Base-by-base conservation (phyloP, 1,284 basidiomycete species). In the Psilocybe mexicana region DNA sequence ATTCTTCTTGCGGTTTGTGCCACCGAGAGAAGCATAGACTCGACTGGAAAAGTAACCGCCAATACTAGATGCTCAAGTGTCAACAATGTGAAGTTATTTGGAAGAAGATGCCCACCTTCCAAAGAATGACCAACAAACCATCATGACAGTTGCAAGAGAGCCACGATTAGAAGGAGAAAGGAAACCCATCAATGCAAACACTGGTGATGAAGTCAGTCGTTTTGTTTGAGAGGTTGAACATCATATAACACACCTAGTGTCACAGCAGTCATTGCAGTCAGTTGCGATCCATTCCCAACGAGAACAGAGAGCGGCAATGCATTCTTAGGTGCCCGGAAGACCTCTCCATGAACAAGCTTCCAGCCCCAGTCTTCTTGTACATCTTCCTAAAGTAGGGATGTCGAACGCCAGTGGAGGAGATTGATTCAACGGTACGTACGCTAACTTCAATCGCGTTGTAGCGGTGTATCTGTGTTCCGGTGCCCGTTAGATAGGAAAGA, bases 291-390 rank as follows among this genome's bases (percentile, higher is more conserved):
- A 64, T 95, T 97, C 7, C 96, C 96, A 26, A 93, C 86, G 73
- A 94, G 83, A 46, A 96, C 84, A 2, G 93, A 88, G 5, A 99
- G 78, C 10, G 92, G 67, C 83, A 96, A 86, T 0, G 93, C 85
- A 57, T 90, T 83, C 48, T 78, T 74, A 0, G 96, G 96, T 3
- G 90, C 79, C 30, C 96, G 86, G 81, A 98, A 98, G 12, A 99
- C 93, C 74, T 99, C 96, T 30, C 94, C 95, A 67, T 98, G 95
- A 8, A 98, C 86, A 18, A 96, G 83, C 69, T 98, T 98, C 96
- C 96, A 99, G 3, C 96, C 96, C 81, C 92, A 98, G 68, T 99
- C 96, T 75, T 98, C 95, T 76, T 97, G 95, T 0, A 98, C 92
- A 66, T 98, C 95, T 72, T 98, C 96, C 86, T 93, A 66, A 35